phyloP scores from a whole-genome alignment of 176 grass and related monocot species.

The Paspalum vaginatum region DNA sequence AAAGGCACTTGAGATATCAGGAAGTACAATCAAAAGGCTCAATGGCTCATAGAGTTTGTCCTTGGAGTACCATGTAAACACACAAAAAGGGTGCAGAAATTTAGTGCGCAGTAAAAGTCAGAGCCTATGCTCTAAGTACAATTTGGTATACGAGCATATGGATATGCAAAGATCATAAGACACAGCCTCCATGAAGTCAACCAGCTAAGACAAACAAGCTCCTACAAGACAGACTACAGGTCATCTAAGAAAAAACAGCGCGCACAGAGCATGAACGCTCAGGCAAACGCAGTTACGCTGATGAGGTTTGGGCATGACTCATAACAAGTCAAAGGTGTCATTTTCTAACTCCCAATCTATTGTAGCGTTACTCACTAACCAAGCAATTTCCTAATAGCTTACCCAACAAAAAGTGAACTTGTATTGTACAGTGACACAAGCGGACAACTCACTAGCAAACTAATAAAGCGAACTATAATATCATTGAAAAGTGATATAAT shows the following conservation, averaged over 20 bases:
- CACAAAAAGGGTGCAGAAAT: background rate
- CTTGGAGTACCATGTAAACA: background rate
- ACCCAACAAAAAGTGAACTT: background rate
- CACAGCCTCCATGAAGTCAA: too few relatives aligned
- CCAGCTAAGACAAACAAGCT: too few relatives aligned
- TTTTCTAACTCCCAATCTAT: background rate
- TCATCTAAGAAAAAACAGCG: background rate
- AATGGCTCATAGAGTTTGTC: background rate
- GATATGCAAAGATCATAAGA: background rate
- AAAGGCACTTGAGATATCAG: constrained; percentile 11
- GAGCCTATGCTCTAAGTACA: background rate
- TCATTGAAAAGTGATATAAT: background rate
- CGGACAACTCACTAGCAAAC: background rate
- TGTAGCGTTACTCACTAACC: background rate
- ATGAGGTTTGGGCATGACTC: background rate
- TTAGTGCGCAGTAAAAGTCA: background rate
- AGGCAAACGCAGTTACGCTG: background rate
- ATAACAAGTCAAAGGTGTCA: background rate
- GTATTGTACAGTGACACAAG: background rate
- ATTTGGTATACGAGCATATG: background rate
- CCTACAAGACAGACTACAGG: background rate
- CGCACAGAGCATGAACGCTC: background rate
- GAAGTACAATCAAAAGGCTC: background rate
- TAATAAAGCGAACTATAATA: background rate
- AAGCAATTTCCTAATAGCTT: background rate